Evolutionary conservation across 2,329 filamentous ascomycete species (phyloP).

Genomic region (Cytospora leucostoma): DNA sequence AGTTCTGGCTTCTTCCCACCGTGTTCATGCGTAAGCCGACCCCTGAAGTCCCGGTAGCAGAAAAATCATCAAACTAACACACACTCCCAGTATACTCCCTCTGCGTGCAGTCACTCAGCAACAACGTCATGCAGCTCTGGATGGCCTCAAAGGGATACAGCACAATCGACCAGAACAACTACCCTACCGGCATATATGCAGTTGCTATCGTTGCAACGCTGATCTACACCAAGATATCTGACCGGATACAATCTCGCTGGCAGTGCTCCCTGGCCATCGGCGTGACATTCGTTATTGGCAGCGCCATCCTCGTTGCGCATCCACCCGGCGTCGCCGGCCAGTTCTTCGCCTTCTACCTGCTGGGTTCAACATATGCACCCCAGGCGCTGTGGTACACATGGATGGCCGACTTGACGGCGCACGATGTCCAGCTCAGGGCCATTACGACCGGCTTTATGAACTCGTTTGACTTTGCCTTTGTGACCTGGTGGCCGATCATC

Average conservation of each 20-base stretch:
- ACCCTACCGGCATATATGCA: constrained; percentile 45
- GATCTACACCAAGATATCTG: constrained; percentile 43
- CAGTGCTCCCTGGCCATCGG: constrained; percentile 46
- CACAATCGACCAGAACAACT: constrained; percentile 47
- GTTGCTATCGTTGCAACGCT: constrained; percentile 46
- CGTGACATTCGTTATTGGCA: constrained; percentile 44
- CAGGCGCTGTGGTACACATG: constrained; percentile 50
- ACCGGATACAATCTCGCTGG: constrained; percentile 46
- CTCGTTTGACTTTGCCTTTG: constrained; percentile 46
- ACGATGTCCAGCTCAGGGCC: constrained; percentile 44
- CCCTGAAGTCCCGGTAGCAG: neutral
- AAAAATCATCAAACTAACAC: neutral
- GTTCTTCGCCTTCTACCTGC: constrained; percentile 47
- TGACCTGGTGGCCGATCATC: constrained; percentile 43
- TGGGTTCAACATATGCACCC: constrained; percentile 47
- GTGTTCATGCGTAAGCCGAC: constrained; percentile 46
- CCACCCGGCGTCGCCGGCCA: constrained; percentile 39
- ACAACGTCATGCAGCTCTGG: constrained; percentile 49
- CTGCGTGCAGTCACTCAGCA: constrained; percentile 44
- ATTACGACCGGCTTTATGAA: constrained; percentile 49
- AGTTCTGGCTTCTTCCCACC: constrained; percentile 47
- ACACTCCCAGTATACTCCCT: constrained; percentile 42
- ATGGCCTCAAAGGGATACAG: constrained; percentile 47
- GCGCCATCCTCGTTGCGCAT: constrained; percentile 40
- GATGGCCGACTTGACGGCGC: constrained; percentile 47